Base-by-base conservation (phyloP, 1,284 basidiomycete species). In the Fistulina hepatica region DNA sequence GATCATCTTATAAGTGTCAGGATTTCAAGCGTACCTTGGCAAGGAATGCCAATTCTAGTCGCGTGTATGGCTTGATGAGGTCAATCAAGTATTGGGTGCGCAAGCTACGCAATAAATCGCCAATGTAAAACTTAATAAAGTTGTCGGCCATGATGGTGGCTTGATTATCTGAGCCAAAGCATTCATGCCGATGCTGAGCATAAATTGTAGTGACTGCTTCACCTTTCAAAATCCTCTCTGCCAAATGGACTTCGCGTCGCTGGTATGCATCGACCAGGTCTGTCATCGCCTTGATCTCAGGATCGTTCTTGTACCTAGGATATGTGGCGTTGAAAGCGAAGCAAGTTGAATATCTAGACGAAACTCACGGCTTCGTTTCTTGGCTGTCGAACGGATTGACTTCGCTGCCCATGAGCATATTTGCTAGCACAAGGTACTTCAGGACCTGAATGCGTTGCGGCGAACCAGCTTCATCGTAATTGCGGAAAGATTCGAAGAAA, bases 331-430 rank as follows among this genome's bases (percentile, higher is more conserved):
- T 31, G 15, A 37, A 27, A n/a, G 28, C n/a, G 9, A 24, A n/a
- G 22, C 6, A 33, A 22, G 15, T 11, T 21, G 33, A 35, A 64
- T n/a, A 25, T 25, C n/a, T n/a, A 25, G 24, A 9, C n/a, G n/a
- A n/a, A 9, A 25, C 77, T 51, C 47, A 91, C 72, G 95, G 95
- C 56, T 98, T 98, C 6, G 94, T 98, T 64, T 98, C 95, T 60
- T 98, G 94, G 52, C 89, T 94, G 62, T 98, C 95, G 56, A 99
- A 99, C 0, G 95, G 95, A 57, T 99, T 97, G 61, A 99, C 95
- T 53, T 94, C 91, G 53, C 88, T 94, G 32, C 93, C 94, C 50
- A 90, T 97, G 43, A 99, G 69, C 93, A 99, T 97, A 61, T 97
- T 93, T 3, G 93, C 90, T 22, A 99, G 72, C 3, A 99, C 95